Evolutionary conservation across 169 alveolate species (phyloP).

Genomic region (Plasmodium gallinaceum): DNA sequence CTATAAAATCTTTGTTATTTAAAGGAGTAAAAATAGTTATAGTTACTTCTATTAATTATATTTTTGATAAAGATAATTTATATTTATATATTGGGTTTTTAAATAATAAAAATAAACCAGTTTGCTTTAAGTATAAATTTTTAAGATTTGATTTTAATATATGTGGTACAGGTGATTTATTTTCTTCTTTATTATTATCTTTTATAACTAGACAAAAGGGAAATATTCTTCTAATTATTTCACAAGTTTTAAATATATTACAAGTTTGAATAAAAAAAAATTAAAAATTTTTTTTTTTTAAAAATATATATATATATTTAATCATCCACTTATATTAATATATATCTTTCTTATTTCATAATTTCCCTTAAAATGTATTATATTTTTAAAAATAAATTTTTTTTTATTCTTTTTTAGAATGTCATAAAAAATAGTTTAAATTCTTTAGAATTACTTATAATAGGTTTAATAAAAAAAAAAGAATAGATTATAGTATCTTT

Average conservation of each 20-base stretch:
- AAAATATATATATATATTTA: conserved; percentile 1
- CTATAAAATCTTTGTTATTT: conserved; percentile 15
- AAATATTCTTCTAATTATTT: conserved; percentile 37
- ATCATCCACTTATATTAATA: not conserved
- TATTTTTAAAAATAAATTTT: not conserved
- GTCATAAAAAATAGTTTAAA: conserved; percentile 37
- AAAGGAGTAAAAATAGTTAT: conserved; percentile 50
- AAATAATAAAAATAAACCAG: conserved; percentile 14
- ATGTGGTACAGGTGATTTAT: conserved; percentile 60
- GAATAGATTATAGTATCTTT: not conserved
- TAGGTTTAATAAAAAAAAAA: conserved; percentile 27
- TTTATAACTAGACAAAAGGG: conserved; percentile 39
- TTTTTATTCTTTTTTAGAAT: conserved; percentile 42
- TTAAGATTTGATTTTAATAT: conserved; percentile 16
- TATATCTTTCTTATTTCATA: not conserved
- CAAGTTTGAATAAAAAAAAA: conserved; percentile 13
- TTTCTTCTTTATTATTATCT: conserved; percentile 55
- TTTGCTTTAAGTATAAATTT: conserved; percentile 46
- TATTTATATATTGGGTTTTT: conserved; percentile 33
- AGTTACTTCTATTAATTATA: conserved; percentile 48
- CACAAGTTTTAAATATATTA: conserved; percentile 55
- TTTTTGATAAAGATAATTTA: conserved; percentile 44
- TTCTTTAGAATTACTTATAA: conserved; percentile 46
- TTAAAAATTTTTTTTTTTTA: too few species aligned
- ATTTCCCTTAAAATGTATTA: not conserved